phyloP scores from a whole-genome alignment of 306 rosid genomes.

The Crotalaria pallida region DNA sequence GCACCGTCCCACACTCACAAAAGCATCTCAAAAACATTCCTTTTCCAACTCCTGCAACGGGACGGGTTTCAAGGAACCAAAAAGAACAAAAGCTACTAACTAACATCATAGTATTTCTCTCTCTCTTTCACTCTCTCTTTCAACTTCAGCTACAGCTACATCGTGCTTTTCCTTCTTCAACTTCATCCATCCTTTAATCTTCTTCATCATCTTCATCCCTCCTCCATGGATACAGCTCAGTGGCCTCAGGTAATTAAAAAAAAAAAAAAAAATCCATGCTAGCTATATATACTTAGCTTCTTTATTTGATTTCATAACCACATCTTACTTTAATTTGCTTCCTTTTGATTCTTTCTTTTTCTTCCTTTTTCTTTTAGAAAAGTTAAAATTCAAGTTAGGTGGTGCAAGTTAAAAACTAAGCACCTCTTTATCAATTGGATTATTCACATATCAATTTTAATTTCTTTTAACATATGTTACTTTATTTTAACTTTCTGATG shows the following conservation, averaged over 20 bases:
- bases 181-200: background rate
- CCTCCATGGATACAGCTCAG: conserved; percentile 74
- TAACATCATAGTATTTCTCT: conserved; percentile 7
- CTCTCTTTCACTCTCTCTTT: background rate
- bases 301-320: background rate
- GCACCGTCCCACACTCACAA: conserved; percentile 18
- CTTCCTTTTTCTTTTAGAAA: background rate
- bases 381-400: background rate
- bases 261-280: too few species aligned
- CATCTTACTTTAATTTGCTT: background rate
- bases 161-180: background rate
- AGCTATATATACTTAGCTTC: too few species aligned
- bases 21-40: conserved; percentile 21
- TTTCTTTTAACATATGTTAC: conserved; percentile 5
- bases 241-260: conserved; percentile 81
- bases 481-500: conserved; percentile 47
- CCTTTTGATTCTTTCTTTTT: background rate
- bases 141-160: background rate
- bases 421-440: conserved; percentile 27
- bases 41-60: conserved; percentile 17
- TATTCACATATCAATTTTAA: conserved; percentile 3
- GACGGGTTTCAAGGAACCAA: background rate
- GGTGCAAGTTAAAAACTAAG: background rate
- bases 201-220: conserved; percentile 21
- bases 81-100: background rate